These are phyloP conservation scores for Aurinia saxatilis DNA, from an alignment of 345 rosid species.

Conservation along the genomic window DNA sequence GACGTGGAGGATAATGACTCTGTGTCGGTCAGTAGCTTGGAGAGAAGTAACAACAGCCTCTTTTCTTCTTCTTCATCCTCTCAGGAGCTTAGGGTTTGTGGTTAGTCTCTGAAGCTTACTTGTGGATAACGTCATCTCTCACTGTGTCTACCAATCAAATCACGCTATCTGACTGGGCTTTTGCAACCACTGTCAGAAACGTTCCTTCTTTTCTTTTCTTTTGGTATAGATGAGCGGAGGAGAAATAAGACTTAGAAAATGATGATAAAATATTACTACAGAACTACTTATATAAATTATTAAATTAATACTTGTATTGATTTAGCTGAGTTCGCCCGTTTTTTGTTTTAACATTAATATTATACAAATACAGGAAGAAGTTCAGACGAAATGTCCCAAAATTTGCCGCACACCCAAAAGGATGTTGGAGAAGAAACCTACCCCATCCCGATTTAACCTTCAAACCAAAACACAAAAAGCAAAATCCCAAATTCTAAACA, in stretches of 20 bases:
- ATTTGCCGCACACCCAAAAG: no score
- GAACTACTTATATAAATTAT: no score
- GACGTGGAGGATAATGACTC: slow-evolving; percentile 55
- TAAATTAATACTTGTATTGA: no score
- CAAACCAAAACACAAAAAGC: no score
- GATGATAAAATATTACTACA: not conserved
- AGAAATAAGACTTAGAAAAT: not conserved
- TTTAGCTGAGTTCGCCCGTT: no score
- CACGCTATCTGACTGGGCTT: slow-evolving; percentile 8
- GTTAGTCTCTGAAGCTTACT: not conserved
- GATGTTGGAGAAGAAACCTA: no score
- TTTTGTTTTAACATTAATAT: no score
- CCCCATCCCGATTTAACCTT: no score
- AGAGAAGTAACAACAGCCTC: slow-evolving; percentile 38
- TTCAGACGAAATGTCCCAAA: no score
- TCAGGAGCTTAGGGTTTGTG: slow-evolving; percentile 42
- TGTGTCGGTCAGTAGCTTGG: slow-evolving; percentile 57
- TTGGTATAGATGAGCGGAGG: not conserved
- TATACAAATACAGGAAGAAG: no score
- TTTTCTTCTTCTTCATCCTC: slow-evolving; percentile 35
- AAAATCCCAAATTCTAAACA: no score
- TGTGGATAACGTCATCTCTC: not conserved
- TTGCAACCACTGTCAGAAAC: slow-evolving; percentile 8
- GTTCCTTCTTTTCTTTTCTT: not conserved
- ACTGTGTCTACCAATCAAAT: not conserved